Base-by-base conservation (phyloP, 345 rosid species). In the Rhodamnia argentea region DNA sequence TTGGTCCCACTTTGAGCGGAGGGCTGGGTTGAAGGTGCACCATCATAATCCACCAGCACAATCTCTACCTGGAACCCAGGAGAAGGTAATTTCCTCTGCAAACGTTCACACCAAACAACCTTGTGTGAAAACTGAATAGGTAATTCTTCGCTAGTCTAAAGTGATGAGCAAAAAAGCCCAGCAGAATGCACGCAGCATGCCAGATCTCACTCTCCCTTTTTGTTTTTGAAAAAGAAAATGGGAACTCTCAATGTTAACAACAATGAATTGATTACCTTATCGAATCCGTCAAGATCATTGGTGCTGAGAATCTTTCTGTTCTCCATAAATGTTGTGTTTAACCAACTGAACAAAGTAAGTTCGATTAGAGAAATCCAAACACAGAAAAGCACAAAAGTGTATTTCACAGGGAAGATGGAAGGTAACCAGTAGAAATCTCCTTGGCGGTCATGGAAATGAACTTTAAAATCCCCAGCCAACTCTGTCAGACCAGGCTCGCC, bases 401-500 rank as follows among this genome's bases (percentile, higher is more conserved):
- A 83, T 83, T 32, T 70, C 91, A 15, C 5, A 2, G 0, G 47
- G 81, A 20, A 70, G 81, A 18, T 3, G 22, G 81, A 70, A 70
- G 20, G 12, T 70, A 37, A 96, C 99, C 97, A 96, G 94, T 96
- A 95, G 88, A 97, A 95, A 87, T 96, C 98, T 91, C 99, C 98
- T 88, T 96, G 95, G 15, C 93, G 93, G 50, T 96, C 99, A 84
- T 95, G 96, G 90, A 96, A 96, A 83, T 94, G 97, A 88, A 96
- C 92, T 88, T 95, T 96, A 92, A 96, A 95, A 88, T 96, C 98
- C 52, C 98, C 99, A 2, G 85, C 85, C 86, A 96, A 86, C 91
- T 95, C 94, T 57, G 97, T 89, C 58, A 97, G 92, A 87, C 99
- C 99, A 86, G 99, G 96, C 89, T 97, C 94, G 74, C 99, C 96